Base-by-base conservation (phyloP, 2,329 filamentous ascomycete genomes). In the Xylariomycetidae sp. region DNA sequence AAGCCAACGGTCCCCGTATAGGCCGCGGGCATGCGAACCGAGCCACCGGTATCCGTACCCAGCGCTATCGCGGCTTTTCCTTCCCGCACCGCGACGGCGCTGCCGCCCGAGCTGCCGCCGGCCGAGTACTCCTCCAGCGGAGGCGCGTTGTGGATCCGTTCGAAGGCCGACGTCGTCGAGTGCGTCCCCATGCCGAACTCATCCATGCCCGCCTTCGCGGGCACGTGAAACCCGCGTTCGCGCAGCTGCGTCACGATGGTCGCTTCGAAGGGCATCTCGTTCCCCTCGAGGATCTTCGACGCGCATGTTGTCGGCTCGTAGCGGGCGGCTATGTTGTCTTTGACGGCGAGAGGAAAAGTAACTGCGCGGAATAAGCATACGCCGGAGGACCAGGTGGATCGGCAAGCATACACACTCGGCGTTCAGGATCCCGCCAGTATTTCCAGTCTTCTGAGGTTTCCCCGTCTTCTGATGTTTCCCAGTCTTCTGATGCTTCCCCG, bases 181-280 rank as follows among this genome's bases (percentile, higher is more conserved):
- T 95, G 82, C 7, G 87, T 93, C 2, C 88, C 88, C 89, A 95
- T 95, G 18, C 89, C 88, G 56, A 95, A 95, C 56, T 94, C 92
- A 61, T 96, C 92, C 68, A 96, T 79, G 56, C 94, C 95, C 2
- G 87, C 89, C 60, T 95, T 95, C 6, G 82, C 83, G 2, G 79
- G 69, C 2, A 90, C 57, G 5, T 72, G 57, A 5, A 76, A 79
- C 25, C 82, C 83, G 5, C 73, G 69, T 18, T 65, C 55, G 35
- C 74, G 72, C 20, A 95, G 69, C 48, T 80, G 74, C 32, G 70
- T 63, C 20, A 93, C 77, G 13, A 95, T 79, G 7, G 85, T 90
- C 13, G 90, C 87, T 54, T 89, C 77, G 58, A 84, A 90, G 4
- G 89, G 85, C 40, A 83, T 87, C 22, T 59, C 64, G 58, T 89